phyloP scores from a whole-genome alignment of 805 yeast genomes.

The Maudiozyma serrabonitensis region DNA sequence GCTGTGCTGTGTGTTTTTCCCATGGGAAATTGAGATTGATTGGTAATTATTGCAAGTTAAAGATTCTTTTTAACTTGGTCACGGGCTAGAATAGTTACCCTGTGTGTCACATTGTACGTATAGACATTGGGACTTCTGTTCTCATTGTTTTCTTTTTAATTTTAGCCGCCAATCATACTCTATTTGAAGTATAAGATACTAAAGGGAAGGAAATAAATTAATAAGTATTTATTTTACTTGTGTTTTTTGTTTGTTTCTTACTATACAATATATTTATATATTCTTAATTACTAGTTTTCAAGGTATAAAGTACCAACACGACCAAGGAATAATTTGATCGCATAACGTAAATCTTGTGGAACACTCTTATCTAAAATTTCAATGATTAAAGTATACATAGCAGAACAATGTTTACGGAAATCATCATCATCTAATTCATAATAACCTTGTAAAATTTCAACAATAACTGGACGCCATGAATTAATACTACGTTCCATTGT shows the following conservation, averaged over 20 bases:
- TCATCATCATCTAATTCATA: slow-evolving; percentile 67
- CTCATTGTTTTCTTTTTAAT: too few relatives aligned
- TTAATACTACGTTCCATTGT: slow-evolving; percentile 70
- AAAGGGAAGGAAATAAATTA: too few relatives aligned
- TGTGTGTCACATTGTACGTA: too few relatives aligned
- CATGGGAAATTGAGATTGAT: not conserved
- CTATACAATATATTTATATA: too few relatives aligned
- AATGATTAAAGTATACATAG: slow-evolving; percentile 50
- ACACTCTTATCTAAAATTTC: slow-evolving; percentile 51
- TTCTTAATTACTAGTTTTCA: not conserved
- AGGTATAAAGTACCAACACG: slow-evolving; percentile 43
- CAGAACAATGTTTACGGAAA: slow-evolving; percentile 49
- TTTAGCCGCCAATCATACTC: too few relatives aligned
- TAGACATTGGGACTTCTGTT: too few relatives aligned
- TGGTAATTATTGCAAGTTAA: too few relatives aligned
- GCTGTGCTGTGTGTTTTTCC: too few relatives aligned
- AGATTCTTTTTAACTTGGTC: too few relatives aligned
- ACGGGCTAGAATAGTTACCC: not conserved
- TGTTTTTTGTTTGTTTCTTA: too few relatives aligned
- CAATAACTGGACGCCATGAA: slow-evolving; percentile 88
- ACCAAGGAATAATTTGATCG: slow-evolving; percentile 49
- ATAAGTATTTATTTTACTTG: too few relatives aligned
- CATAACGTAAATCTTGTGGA: slow-evolving; percentile 49
- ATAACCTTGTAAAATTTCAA: slow-evolving; percentile 77
- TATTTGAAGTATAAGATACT: too few relatives aligned